A percentile compares a stretch with the other conserved stretches of the same genome.
These are phyloP conservation scores for Naganishia antarctica DNA, from an alignment of 768 basidiomycete species.

Conservation along the genomic window DNA sequence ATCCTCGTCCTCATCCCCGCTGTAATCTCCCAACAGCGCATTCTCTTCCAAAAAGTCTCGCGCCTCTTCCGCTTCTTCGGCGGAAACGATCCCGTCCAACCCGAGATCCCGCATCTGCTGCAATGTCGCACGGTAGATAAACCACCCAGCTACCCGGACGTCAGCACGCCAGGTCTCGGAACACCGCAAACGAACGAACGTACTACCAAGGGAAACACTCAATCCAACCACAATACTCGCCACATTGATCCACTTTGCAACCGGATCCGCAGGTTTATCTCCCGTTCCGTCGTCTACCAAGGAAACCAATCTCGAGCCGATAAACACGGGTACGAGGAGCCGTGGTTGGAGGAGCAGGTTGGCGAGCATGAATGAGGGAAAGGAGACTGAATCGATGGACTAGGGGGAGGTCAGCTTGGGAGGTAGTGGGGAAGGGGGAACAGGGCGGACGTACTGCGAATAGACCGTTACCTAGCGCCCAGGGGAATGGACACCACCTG, in stretches of 20 bases:
- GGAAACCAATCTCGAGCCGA: slow-evolving; percentile 48
- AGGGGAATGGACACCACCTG: slow-evolving; percentile 47
- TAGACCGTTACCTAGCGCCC: slow-evolving; percentile 46
- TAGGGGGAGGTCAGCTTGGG: slow-evolving; percentile 17
- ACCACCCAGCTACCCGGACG: slow-evolving; percentile 32
- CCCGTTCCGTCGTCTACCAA: slow-evolving; percentile 27
- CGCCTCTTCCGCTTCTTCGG: slow-evolving; percentile 35
- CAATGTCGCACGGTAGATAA: slow-evolving; percentile 45
- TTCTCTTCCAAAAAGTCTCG: slow-evolving; percentile 40
- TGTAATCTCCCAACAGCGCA: slow-evolving; percentile 39
- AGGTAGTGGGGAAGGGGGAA: not conserved
- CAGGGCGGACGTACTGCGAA: slow-evolving; percentile 43
- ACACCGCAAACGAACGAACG: not conserved
- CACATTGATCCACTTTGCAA: slow-evolving; percentile 45
- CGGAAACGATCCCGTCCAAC: slow-evolving; percentile 15
- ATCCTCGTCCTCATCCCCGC: slow-evolving; percentile 21
- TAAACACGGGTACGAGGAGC: slow-evolving; percentile 46
- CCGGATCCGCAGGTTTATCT: slow-evolving; percentile 35
- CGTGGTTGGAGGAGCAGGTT: slow-evolving; percentile 42
- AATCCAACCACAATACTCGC: slow-evolving; percentile 37
- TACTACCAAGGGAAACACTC: slow-evolving; percentile 30
- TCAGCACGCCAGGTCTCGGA: not conserved
- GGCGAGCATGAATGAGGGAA: slow-evolving; percentile 46
- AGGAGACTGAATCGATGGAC: slow-evolving; percentile 46
- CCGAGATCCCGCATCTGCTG: slow-evolving; percentile 44